Base-by-base conservation (phyloP, 2,329 filamentous ascomycete species). In the Alternaria metachromatica region DNA sequence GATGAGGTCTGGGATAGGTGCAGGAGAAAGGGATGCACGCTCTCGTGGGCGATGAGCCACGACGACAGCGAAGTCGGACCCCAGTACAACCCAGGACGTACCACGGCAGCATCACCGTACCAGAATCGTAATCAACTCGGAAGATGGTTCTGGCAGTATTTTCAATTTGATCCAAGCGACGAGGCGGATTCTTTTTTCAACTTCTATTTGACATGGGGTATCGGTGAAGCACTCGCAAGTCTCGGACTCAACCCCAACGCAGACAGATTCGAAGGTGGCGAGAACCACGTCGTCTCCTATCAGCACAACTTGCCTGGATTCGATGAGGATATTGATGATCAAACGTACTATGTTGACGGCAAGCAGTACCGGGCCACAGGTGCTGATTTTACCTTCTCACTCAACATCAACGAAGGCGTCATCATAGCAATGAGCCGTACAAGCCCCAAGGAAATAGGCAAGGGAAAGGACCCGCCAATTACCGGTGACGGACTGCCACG, bases 321-420 rank as follows among this genome's bases (percentile, higher is more conserved):
- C 11, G 26, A 12, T 28, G 26, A 28, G 26, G 26, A 28, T 28
- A 28, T 28, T 10, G 26, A 28, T 28, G 26, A 28, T 3, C 26
- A 72, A 30, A 54, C 18, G 26, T 72, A 69, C 28, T 23, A 49
- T 3, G 58, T 67, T 12, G 25, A 63, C 8, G 49, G 54, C 6
- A 65, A 57, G 30, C 21, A 3, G 6, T 69, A 68, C n/a, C 61
- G 65, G 15, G 63, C 65, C 13, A 72, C 71, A 2, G 68, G 66
- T 3, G 71, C 65, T 3, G 62, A 55, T 0, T 71, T 67, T 59
- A 44, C 62, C 4, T 70, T 72, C 55, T 54, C 64, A 10, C 25
- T 71, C 37, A 69, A 71, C 45, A 44, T 58, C 7, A 58, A 58
- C 4, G 61, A 73, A 1, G 70, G 70, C 9, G 63, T 72, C 20